phyloP scores from a whole-genome alignment of 169 alveolate species.

The Cryptosporidium baileyi region DNA sequence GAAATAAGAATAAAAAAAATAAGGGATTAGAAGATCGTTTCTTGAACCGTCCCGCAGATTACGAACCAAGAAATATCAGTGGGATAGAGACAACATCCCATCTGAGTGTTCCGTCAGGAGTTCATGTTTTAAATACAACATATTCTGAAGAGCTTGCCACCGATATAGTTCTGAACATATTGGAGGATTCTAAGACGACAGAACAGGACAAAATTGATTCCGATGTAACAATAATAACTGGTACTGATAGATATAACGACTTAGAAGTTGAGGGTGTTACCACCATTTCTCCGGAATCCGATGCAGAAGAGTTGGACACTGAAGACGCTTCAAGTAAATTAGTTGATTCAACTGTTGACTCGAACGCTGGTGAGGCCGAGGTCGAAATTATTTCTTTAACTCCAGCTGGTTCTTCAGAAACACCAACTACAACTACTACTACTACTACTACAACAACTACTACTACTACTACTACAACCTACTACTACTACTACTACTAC shows the following conservation, averaged over 20 bases:
- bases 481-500: slow-evolving; percentile 7
- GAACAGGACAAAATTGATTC: neutral
- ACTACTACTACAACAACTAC: slow-evolving; percentile 59
- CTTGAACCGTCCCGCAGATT: neutral
- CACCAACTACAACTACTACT: neutral
- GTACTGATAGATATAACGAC: too few relatives aligned
- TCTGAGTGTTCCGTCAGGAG: neutral
- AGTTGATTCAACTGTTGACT: neutral
- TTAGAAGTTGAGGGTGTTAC: too few relatives aligned
- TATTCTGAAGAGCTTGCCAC: too few relatives aligned
- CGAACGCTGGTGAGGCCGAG: neutral
- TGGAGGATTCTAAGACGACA: neutral
- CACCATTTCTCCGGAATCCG: too few relatives aligned
- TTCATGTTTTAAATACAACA: too few relatives aligned
- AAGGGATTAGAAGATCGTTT: neutral
- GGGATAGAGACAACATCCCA: neutral
- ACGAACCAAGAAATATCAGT: neutral
- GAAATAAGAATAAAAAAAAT: neutral
- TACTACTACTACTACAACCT: neutral
- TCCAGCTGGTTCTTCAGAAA: neutral
- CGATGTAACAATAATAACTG: neutral
- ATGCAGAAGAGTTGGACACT: neutral
- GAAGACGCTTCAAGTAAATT: neutral
- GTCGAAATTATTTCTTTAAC: neutral
- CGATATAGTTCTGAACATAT: neutral